Percentiles rank a stretch among this genome's conserved stretches.
Evolutionary conservation across 495 filamentous ascomycete species (phyloP).

Genomic region (Talaromyces adpressus): DNA sequence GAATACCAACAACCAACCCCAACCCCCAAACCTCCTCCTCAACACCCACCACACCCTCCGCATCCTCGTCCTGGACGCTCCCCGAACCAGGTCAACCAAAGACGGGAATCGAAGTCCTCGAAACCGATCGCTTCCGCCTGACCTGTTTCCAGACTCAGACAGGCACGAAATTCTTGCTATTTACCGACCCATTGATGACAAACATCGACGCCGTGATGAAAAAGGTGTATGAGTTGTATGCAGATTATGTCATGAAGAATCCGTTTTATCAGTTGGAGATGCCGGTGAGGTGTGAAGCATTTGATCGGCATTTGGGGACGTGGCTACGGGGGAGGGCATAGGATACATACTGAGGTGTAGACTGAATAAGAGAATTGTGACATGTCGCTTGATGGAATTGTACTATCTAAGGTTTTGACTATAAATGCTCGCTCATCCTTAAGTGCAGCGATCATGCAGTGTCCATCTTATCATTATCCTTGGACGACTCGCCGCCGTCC

Average conservation of each 20-base stretch:
- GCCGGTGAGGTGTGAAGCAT: slow-evolving; percentile 91
- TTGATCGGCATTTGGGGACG: slow-evolving; percentile 70
- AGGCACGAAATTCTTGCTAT: slow-evolving; percentile 90
- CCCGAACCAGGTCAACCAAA: slow-evolving; percentile 42
- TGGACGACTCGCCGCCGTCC: slow-evolving; percentile 50
- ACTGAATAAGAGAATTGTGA: not conserved
- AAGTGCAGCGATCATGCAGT: slow-evolving; percentile 20
- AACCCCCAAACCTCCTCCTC: slow-evolving; percentile 16
- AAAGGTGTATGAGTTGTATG: slow-evolving; percentile 88
- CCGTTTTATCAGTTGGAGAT: slow-evolving; percentile 98
- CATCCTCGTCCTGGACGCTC: slow-evolving; percentile 23
- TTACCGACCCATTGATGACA: slow-evolving; percentile 85
- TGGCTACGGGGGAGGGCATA: slow-evolving; percentile 35
- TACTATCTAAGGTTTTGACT: not conserved
- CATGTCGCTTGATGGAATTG: not conserved
- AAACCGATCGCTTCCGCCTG: slow-evolving; percentile 84
- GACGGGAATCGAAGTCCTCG: slow-evolving; percentile 81
- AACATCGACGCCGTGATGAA: slow-evolving; percentile 77
- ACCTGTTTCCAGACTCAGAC: slow-evolving; percentile 94
- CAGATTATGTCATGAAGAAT: slow-evolving; percentile 99
- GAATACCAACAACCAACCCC: slow-evolving; percentile 21
- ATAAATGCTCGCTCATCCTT: not conserved
- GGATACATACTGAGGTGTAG: not conserved
- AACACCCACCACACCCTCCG: slow-evolving; percentile 16
- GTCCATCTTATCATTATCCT: slow-evolving; percentile 71